A percentile compares a stretch with the other conserved stretches of the same genome.
Conservation (phyloP, 352 stramenopile genomes). For the Globisporangium nodosum region DNA sequence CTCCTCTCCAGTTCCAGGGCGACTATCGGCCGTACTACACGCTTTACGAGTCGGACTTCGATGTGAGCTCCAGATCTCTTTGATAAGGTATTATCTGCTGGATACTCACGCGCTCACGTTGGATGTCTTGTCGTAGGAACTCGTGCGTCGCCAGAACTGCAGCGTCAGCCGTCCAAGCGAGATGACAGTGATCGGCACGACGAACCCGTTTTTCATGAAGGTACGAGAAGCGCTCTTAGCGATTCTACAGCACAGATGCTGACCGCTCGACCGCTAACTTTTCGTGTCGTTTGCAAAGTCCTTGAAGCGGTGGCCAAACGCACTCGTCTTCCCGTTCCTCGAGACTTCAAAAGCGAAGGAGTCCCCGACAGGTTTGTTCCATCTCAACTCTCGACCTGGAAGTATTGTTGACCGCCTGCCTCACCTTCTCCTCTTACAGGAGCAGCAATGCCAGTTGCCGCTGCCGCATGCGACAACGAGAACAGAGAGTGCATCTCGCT, state of each 20-base stretch:
- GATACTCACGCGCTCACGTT: background rate
- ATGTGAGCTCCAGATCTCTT: constrained; percentile 23
- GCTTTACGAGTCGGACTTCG: constrained; percentile 83
- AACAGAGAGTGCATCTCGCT: constrained; percentile 33
- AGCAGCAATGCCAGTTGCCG: background rate
- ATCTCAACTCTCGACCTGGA: no score
- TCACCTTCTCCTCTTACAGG: background rate
- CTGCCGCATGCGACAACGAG: constrained; percentile 14
- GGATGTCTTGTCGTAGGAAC: constrained; percentile 20
- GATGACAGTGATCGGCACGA: constrained; percentile 73
- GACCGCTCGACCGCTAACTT: background rate
- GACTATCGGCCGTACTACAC: constrained; percentile 86
- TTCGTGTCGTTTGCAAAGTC: constrained; percentile 22
- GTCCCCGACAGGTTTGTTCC: constrained; percentile 10
- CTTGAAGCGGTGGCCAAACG: constrained; percentile 75
- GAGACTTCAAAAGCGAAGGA: constrained; percentile 23
- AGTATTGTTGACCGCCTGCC: no score
- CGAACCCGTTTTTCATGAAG: constrained; percentile 88
- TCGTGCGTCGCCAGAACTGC: constrained; percentile 48
- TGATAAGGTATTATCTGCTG: no score
- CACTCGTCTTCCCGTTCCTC: constrained; percentile 72
- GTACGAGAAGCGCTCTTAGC: constrained; percentile 10
- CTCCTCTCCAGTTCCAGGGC: constrained; percentile 68
- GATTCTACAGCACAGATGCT: background rate
- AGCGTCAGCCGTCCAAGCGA: constrained; percentile 36